Evolutionary conservation across 1,284 basidiomycete genomes (phyloP).

Genomic region (Ganoderma boninense): DNA sequence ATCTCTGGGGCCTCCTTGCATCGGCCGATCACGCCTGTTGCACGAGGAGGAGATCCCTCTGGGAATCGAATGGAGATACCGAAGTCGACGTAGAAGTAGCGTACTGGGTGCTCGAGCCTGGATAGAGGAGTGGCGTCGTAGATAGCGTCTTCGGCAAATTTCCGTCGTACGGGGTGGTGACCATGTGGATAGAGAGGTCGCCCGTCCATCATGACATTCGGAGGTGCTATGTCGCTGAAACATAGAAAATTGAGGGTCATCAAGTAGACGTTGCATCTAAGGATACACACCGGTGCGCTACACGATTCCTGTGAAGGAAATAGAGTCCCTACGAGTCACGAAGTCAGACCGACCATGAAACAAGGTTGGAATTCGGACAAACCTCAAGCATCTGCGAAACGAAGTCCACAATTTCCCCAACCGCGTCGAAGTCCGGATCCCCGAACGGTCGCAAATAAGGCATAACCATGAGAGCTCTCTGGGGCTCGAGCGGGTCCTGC

Average conservation of each 20-base stretch:
- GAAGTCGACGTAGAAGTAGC: slow-evolving; percentile 43
- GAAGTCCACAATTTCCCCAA: too few relatives aligned
- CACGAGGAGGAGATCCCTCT: slow-evolving; percentile 15
- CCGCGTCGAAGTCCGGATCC: slow-evolving; percentile 24
- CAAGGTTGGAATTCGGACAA: too few relatives aligned
- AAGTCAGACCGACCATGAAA: neutral
- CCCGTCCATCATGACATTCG: slow-evolving; percentile 44
- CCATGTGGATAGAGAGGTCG: slow-evolving; percentile 35
- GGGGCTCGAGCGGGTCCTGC: slow-evolving; percentile 21
- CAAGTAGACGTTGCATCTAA: neutral
- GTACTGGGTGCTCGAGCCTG: slow-evolving; percentile 23
- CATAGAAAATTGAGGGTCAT: neutral
- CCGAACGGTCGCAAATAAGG: slow-evolving; percentile 36
- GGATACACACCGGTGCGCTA: slow-evolving; percentile 35
- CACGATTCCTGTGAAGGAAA: slow-evolving; percentile 36
- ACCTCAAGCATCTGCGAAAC: too few relatives aligned
- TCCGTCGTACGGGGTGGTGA: slow-evolving; percentile 34
- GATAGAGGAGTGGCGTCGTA: slow-evolving; percentile 14
- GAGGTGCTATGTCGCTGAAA: slow-evolving; percentile 36
- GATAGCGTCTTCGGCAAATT: slow-evolving; percentile 19
- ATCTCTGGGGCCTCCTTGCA: slow-evolving; percentile 41
- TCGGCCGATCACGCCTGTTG: slow-evolving; percentile 28
- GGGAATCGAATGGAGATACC: slow-evolving; percentile 32
- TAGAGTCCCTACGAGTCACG: slow-evolving; percentile 27
- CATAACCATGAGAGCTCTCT: slow-evolving; percentile 34